Conservation (phyloP, 305 asterid species). For the Fraxinus xanthoxyloides region DNA sequence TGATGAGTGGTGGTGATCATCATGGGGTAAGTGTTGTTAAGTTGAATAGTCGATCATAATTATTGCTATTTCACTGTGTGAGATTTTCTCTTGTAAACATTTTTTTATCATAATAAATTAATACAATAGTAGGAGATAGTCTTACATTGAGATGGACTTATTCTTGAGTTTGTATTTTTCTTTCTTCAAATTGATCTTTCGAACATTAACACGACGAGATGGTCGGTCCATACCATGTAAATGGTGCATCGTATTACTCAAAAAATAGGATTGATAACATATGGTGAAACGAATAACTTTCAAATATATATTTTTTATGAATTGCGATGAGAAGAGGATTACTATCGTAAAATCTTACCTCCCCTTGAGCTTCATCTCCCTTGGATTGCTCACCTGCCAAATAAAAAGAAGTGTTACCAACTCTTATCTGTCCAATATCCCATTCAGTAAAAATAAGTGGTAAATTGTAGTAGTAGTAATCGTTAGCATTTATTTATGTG, state of each 20-base stretch:
- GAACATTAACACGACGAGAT: background rate
- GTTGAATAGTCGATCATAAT: no score
- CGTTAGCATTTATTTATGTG: background rate
- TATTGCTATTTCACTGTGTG: no score
- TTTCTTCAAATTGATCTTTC: no score
- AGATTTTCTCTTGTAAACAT: no score
- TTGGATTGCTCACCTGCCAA: constrained; percentile 58
- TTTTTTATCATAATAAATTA: no score
- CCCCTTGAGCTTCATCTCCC: constrained; percentile 43
- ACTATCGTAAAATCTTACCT: constrained; percentile 31
- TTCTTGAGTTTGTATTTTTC: no score
- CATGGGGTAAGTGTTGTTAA: no score
- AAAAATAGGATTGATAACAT: background rate
- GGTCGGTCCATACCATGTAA: background rate
- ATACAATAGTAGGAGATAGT: no score
- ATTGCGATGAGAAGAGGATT: background rate
- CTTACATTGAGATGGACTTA: no score
- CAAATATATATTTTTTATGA: background rate
- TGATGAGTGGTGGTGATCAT: no score
- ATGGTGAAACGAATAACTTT: background rate
- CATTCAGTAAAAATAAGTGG: background rate
- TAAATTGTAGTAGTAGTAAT: background rate
- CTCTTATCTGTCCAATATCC: background rate
- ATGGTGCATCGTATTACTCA: background rate
- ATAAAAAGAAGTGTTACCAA: background rate